Percentiles rank a stretch among this genome's conserved stretches.
Evolutionary conservation across 192 early-diverging fungal species (phyloP).

Genomic region (Geranomyces variabilis): DNA sequence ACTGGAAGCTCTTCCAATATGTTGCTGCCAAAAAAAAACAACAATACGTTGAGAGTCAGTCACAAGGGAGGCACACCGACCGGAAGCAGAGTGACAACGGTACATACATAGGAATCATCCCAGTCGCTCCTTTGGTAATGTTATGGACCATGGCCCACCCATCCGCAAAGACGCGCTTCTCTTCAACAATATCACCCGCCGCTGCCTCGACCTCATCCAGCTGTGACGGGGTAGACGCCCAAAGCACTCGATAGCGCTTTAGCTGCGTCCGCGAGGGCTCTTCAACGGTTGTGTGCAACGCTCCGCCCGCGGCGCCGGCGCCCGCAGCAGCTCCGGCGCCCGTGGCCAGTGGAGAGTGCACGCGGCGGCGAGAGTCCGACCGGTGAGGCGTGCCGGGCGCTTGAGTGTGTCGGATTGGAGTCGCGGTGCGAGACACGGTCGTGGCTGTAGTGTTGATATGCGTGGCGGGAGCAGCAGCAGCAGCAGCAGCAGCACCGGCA

Average conservation of each 20-base stretch:
- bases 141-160: slow-evolving; percentile 35
- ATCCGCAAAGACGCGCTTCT: slow-evolving; percentile 31
- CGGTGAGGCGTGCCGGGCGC: slow-evolving; percentile 21
- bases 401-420: background rate
- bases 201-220: slow-evolving; percentile 28
- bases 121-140: slow-evolving; percentile 12
- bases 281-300: background rate
- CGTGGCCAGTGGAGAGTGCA: slow-evolving; percentile 8
- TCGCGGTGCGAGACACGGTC: background rate
- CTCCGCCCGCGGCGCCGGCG: background rate
- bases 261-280: background rate
- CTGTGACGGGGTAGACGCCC: slow-evolving; percentile 14
- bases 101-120: slow-evolving; percentile 30
- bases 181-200: slow-evolving; percentile 28
- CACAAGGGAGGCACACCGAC: background rate
- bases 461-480: background rate
- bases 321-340: background rate
- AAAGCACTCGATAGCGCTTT: slow-evolving; percentile 24
- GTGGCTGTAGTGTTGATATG: background rate
- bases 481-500: background rate
- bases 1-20: slow-evolving; percentile 5
- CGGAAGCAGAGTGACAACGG: background rate
- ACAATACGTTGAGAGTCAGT: background rate
- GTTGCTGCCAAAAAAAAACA: background rate
- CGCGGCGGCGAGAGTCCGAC: slow-evolving; percentile 26